Evolutionary conservation across 139 green algal genomes (phyloP), one percentile per base, ranked within the genome.

Genomic region (Yamagishiella unicocca): DNA sequence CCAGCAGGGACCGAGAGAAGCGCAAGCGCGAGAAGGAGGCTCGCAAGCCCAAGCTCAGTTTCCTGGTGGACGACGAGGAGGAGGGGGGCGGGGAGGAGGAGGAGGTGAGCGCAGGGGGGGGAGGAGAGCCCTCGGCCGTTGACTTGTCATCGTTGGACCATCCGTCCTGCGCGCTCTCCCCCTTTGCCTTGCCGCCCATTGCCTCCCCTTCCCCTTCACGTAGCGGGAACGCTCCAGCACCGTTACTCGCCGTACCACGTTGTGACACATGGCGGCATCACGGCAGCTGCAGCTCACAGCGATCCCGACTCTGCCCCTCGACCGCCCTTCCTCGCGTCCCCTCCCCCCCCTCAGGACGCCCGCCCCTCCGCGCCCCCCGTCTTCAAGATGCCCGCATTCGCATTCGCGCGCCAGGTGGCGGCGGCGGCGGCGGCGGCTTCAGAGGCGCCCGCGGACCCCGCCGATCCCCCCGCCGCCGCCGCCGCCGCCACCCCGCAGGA

Each of bases 21-120:
- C 87, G 87, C 6, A 92, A 93, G 75, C 88, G 78, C 46, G 46
- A 88, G 67, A 93, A 90, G 89, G 72, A 89, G 84, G 82, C 46
- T 2, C 61, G 90, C 9, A 94, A 93, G 74, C 53, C 92, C 33
- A 98, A 97, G 91, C 91, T 98, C 38, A 98, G 95, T 0, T 99
- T 99, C 4, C 85, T 78, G 17, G 84, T 89, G 7, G 62, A 82
- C 24, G 42, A 91, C 37, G 91, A 90, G 29, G 87, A 85, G 7
- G 87, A 89, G 25, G 84, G 83, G 1, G 78, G 79, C 25, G 83
- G 55, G 61, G 84, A 90, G 29, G 82, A 87, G 62, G 53, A 58
- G 45, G 77, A 27, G 24, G 35, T 37, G 2, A 54, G 7, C 2
- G 40, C 9, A 4, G 64, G 64, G 4, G n/a, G 50, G 12, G 66